These are phyloP conservation scores for Rhododendron henanense DNA, from an alignment of 148 eudicot species.

Conservation along the genomic window DNA sequence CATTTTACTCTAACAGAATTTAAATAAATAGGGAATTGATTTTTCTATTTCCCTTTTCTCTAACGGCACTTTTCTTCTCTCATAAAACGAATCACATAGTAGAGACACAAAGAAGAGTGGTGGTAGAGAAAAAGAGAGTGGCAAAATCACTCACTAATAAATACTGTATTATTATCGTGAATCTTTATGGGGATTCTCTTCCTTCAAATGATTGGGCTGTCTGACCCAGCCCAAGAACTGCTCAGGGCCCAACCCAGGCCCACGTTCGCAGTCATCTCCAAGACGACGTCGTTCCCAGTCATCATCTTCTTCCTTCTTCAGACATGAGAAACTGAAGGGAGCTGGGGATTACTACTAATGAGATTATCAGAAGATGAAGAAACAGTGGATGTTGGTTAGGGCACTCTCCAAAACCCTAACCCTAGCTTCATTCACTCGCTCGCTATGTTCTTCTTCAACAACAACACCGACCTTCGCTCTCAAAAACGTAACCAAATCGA, in stretches of 20 bases:
- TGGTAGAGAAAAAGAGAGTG: no score
- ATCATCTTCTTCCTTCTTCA: not conserved
- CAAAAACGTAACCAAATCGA: constrained; percentile 76
- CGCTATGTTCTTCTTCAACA: constrained; percentile 13
- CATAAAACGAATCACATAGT: no score
- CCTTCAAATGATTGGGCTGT: not conserved
- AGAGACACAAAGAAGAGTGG: no score
- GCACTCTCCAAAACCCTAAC: constrained; percentile 30
- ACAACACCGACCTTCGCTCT: constrained; percentile 38
- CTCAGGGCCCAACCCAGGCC: not conserved
- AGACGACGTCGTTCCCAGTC: not conserved
- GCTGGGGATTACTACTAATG: not conserved
- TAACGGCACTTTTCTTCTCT: no score
- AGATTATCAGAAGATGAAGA: constrained; percentile 10
- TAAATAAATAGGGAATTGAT: no score
- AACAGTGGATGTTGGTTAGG: constrained; percentile 12
- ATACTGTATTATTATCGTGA: no score
- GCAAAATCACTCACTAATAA: no score
- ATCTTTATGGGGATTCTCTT: no score
- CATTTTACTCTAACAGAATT: no score
- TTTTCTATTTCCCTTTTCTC: no score
- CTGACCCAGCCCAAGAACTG: not conserved
- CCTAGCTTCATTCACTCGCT: constrained; percentile 13
- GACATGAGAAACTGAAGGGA: not conserved
- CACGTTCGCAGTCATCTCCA: not conserved